A percentile compares a stretch with the other conserved stretches of the same genome.
Evolutionary conservation across 2,329 filamentous ascomycete genomes (phyloP).

Genomic region (Neonectria ditissima): DNA sequence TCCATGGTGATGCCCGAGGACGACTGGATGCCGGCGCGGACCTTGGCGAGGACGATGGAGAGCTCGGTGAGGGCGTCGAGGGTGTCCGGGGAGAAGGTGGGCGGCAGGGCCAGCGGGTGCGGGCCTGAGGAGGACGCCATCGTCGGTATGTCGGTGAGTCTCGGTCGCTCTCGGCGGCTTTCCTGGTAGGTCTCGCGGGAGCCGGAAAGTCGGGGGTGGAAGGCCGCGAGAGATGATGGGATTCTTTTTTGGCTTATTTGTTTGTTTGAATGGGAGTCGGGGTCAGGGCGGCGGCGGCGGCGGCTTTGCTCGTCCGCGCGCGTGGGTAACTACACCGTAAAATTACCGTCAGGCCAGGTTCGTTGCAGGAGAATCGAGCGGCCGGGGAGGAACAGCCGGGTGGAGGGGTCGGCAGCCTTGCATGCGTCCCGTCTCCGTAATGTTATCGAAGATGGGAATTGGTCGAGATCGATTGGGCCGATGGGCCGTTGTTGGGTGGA

Average conservation of each 20-base stretch:
- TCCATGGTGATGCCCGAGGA: constrained; percentile 55
- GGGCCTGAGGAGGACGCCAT: constrained; percentile 49
- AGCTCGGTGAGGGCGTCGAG: constrained; percentile 90
- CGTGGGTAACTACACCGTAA: constrained; percentile 11
- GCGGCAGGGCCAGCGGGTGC: constrained; percentile 64
- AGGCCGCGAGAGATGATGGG: background rate
- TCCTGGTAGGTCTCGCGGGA: background rate
- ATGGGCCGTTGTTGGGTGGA: constrained; percentile 37
- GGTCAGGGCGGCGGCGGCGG: background rate
- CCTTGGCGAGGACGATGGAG: constrained; percentile 79
- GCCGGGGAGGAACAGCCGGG: constrained; percentile 33
- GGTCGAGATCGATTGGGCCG: constrained; percentile 40
- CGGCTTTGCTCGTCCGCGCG: constrained; percentile 7
- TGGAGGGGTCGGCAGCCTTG: constrained; percentile 40
- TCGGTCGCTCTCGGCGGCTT: constrained; percentile 17
- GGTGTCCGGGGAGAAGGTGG: constrained; percentile 80
- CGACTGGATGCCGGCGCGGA: constrained; percentile 66
- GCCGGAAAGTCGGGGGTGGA: background rate
- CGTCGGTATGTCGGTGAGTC: constrained; percentile 27
- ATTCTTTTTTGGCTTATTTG: too few relatives aligned
- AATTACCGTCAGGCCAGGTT: constrained; percentile 8
- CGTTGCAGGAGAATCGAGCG: background rate
- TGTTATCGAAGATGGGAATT: constrained; percentile 36
- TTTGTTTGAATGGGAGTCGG: background rate
- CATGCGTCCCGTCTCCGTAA: constrained; percentile 30